Conservation (phyloP, 306 rosid species). For the Carpinus fangiana region DNA sequence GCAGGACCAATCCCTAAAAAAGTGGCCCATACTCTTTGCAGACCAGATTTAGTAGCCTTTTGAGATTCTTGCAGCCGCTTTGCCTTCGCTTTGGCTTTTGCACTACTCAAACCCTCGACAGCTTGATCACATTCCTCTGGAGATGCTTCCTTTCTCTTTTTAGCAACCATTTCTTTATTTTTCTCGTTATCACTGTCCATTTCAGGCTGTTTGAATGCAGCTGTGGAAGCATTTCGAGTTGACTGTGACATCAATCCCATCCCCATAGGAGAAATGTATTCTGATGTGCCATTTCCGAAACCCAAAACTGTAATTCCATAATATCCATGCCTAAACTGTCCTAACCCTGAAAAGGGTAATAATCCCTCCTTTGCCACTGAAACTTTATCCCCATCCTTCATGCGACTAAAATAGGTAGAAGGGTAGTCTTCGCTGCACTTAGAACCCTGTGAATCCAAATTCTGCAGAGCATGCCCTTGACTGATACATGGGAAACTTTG, state of each 20-base stretch:
- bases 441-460: slow-evolving; percentile 27
- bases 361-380: slow-evolving; percentile 21
- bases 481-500: slow-evolving; percentile 33
- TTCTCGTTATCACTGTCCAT: slow-evolving; percentile 34
- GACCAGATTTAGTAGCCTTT: slow-evolving; percentile 34
- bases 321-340: slow-evolving; percentile 22
- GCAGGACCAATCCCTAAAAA: slow-evolving; percentile 85
- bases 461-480: slow-evolving; percentile 28
- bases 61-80: slow-evolving; percentile 63
- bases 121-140: slow-evolving; percentile 97
- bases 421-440: slow-evolving; percentile 6
- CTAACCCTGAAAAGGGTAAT: slow-evolving; percentile 27
- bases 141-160: slow-evolving; percentile 75
- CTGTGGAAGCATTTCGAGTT: slow-evolving; percentile 45
- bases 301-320: background rate
- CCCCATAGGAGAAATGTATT: slow-evolving; percentile 24
- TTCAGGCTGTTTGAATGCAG: slow-evolving; percentile 49
- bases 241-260: slow-evolving; percentile 45
- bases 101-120: slow-evolving; percentile 75
- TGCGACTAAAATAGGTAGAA: background rate
- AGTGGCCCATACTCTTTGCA: slow-evolving; percentile 55
- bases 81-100: slow-evolving; percentile 87
- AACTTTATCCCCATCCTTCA: slow-evolving; percentile 4
- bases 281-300: slow-evolving; percentile 27
- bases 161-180: slow-evolving; percentile 38